phyloP scores from a whole-genome alignment of 306 rosid species.

The Pachyrhizus erosus region DNA sequence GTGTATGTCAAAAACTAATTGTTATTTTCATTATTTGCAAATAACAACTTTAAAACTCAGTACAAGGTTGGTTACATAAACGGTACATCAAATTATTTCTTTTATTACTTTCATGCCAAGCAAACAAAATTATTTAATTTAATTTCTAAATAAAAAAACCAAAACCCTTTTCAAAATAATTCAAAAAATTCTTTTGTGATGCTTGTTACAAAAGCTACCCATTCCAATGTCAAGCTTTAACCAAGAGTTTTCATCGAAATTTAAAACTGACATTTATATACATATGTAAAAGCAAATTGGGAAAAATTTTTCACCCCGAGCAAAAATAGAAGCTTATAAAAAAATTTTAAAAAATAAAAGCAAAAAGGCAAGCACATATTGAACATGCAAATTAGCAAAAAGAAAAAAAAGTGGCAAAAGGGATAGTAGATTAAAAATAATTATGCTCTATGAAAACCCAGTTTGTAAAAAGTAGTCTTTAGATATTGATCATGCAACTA shows the following conservation, averaged over 20 bases:
- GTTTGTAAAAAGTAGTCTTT: not conserved
- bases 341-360: not conserved
- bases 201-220: not conserved
- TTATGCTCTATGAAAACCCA: not conserved
- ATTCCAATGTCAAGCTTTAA: conserved; percentile 6
- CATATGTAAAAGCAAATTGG: not conserved
- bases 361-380: not conserved
- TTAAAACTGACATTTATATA: not conserved
- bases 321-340: not conserved
- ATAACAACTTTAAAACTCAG: conserved; percentile 1
- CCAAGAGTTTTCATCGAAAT: not conserved
- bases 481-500: not conserved
- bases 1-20: conserved; percentile 12
- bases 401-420: not conserved
- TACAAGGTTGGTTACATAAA: conserved; percentile 1
- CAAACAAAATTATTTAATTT: not conserved
- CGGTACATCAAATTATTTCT: not conserved
- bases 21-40: conserved; percentile 10
- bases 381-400: conserved; percentile 1
- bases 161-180: not conserved
- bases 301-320: not conserved
- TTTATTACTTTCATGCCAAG: not conserved
- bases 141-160: not conserved
- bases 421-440: not conserved
- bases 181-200: not conserved